These are phyloP conservation scores for Globomyces sp. DNA, from an alignment of 371 early-diverging fungal genomes.

Conservation along the genomic window DNA sequence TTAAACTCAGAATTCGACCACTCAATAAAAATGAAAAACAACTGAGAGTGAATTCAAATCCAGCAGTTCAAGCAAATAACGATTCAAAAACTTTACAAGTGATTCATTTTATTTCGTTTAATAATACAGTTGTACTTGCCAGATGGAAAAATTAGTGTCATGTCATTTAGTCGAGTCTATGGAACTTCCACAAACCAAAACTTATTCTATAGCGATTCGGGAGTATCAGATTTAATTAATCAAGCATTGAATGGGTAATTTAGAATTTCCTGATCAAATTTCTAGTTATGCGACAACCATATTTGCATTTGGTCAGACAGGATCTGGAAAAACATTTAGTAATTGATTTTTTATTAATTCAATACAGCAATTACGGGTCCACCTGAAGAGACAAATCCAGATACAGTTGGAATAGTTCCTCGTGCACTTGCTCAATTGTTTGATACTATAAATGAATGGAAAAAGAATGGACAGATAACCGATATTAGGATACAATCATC, in stretches of 20 bases:
- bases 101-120: not conserved
- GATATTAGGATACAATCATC: constrained; percentile 35
- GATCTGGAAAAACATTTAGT: constrained; percentile 69
- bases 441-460: constrained; percentile 17
- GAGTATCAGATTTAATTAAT: constrained; percentile 37
- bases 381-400: constrained; percentile 23
- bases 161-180: constrained; percentile 45
- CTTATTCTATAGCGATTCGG: constrained; percentile 43
- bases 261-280: too few relatives aligned
- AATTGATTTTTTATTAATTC: too few relatives aligned
- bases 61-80: constrained; percentile 12
- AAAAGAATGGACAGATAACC: not conserved
- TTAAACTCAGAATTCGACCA: constrained; percentile 3
- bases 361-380: constrained; percentile 51
- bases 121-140: constrained; percentile 16
- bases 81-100: constrained; percentile 15
- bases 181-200: constrained; percentile 27
- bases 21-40: constrained; percentile 14
- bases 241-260: constrained; percentile 47
- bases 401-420: constrained; percentile 46
- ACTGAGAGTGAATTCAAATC: constrained; percentile 1
- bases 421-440: constrained; percentile 47
- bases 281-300: constrained; percentile 40
- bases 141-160: constrained; percentile 16
- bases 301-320: constrained; percentile 68